Evolutionary conservation across 805 yeast genomes (phyloP), one percentile per base, ranked within the genome.

Genomic region (Ogataea nitratoaversa): DNA sequence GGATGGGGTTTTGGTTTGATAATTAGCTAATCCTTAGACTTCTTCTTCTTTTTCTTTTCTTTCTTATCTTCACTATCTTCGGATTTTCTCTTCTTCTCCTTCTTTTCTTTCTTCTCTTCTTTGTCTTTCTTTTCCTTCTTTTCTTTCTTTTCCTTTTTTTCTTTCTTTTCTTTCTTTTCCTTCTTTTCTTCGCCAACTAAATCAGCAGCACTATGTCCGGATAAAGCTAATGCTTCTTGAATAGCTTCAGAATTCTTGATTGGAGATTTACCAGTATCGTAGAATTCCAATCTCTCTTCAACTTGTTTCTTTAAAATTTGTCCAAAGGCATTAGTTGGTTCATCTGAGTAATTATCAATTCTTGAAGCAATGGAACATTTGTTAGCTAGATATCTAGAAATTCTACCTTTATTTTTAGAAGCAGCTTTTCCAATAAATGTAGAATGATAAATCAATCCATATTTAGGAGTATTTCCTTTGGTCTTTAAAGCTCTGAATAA

Each of bases 281-380:
- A 93, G 65, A 93, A 93, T 67, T 80, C 84, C 60, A 93, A 78
- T 72, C 99, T 85, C 69, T 93, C 96, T 73, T 93, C 99, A 53
- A 93, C 98, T 76, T 93, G 99, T 67, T 86, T 79, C 76, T 88
- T 90, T 67, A 93, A 79, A 41, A 90, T 82, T 56, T 78, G 74
- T 65, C 99, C 99, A 56, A 93, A 93, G 38, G 79, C 86, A 47
- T 83, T 84, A 33, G 88, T 74, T 59, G 99, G 97, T 64, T 83
- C 86, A 64, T 93, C 99, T 42, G 96, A 84, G 68, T 88, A 93
- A 72, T 88, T 88, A 71, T 93, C 99, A 59, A 93, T 91, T 78
- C 99, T 88, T 38, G 96, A 88, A 45, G 99, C 99, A 71, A 93
- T 91, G 31, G 99, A 84, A 79, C 98, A 91, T 72, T 93, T 93